phyloP scores from a whole-genome alignment of 805 yeast species.

The Teunomyces funiuensis region DNA sequence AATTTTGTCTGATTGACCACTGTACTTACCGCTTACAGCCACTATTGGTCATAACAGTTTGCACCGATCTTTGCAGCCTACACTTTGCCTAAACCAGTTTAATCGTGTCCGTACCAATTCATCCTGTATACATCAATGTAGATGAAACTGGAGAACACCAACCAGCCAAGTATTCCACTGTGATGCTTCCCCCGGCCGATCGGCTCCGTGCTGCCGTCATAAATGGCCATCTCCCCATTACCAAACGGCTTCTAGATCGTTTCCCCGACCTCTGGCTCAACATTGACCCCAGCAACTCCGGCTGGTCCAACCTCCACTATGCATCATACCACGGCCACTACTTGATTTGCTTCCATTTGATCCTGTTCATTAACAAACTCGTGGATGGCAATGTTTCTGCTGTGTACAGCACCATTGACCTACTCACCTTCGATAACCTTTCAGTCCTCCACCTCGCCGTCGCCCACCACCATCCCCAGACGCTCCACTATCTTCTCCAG shows the following conservation, averaged over 20 bases:
- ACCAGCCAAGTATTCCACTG: too few relatives aligned
- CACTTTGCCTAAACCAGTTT: too few relatives aligned
- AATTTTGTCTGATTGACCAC: too few relatives aligned
- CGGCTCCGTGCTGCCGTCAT: constrained; percentile 70
- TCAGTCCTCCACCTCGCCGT: constrained; percentile 75
- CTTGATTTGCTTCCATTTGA: constrained; percentile 59
- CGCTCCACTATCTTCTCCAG: constrained; percentile 66
- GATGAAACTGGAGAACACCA: too few relatives aligned
- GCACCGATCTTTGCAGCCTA: neutral
- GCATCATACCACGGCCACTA: constrained; percentile 75
- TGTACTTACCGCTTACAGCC: too few relatives aligned
- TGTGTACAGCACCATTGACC: constrained; percentile 24
- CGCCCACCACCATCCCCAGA: constrained; percentile 57
- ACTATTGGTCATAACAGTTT: too few relatives aligned
- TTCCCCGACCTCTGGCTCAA: constrained; percentile 71
- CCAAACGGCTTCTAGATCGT: constrained; percentile 61
- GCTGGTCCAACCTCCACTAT: constrained; percentile 84
- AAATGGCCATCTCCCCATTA: constrained; percentile 62
- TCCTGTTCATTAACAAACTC: constrained; percentile 42
- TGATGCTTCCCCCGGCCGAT: constrained; percentile 63
- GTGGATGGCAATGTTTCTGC: constrained; percentile 18
- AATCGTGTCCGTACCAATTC: too few relatives aligned
- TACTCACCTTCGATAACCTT: constrained; percentile 52
- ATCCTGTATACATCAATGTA: too few relatives aligned
- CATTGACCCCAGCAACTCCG: constrained; percentile 60